These are phyloP conservation scores for Phytophthora fragariae DNA, from an alignment of 352 stramenopile genomes.

Conservation along the genomic window DNA sequence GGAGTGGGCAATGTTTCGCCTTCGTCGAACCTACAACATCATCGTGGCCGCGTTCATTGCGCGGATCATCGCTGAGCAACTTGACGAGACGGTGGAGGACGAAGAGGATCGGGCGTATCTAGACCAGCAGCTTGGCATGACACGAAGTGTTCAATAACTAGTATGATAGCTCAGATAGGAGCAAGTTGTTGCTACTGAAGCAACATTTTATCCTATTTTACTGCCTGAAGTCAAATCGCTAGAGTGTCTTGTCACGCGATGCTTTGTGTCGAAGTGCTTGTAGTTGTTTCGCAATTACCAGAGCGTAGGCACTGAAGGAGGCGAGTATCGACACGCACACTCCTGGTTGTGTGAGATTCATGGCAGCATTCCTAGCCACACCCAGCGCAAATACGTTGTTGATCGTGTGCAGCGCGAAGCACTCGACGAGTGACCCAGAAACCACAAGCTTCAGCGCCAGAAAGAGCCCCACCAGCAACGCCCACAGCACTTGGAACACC, in stretches of 20 bases:
- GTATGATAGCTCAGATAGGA: not conserved
- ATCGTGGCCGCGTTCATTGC: constrained; percentile 72
- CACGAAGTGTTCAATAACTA: constrained; percentile 18
- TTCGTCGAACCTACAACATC: constrained; percentile 70
- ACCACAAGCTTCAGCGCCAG: constrained; percentile 46
- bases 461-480: constrained; percentile 54
- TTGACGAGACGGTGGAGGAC: constrained; percentile 77
- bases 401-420: constrained; percentile 58
- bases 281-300: constrained; percentile 34
- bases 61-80: constrained; percentile 71
- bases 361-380: constrained; percentile 21
- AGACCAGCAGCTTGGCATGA: constrained; percentile 50
- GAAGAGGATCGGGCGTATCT: constrained; percentile 64
- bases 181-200: too few relatives aligned
- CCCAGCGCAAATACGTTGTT: constrained; percentile 67
- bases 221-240: not conserved
- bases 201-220: not conserved
- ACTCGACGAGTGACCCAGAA: constrained; percentile 59
- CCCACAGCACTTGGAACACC: constrained; percentile 52
- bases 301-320: constrained; percentile 18
- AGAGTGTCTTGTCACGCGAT: constrained; percentile 13
- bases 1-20: constrained; percentile 65
- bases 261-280: constrained; percentile 15
- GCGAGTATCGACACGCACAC: constrained; percentile 11
- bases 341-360: constrained; percentile 25